These are phyloP conservation scores for Clavulina sp. DNA, from an alignment of 768 basidiomycete genomes.

Conservation along the genomic window DNA sequence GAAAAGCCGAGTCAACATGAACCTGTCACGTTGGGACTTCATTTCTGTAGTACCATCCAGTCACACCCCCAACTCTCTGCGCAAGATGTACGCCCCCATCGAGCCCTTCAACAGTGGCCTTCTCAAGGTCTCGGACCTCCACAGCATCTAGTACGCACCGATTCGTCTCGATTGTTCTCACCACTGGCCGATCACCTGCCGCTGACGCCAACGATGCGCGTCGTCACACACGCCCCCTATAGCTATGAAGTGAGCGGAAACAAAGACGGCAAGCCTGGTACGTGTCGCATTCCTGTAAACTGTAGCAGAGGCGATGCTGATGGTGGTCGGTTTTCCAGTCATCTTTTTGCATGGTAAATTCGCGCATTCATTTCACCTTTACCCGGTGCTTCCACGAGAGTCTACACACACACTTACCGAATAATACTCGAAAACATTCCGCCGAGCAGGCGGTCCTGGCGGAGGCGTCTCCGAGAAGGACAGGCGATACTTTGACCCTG, in stretches of 20 bases:
- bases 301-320: slow-evolving; percentile 1
- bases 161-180: too few relatives aligned
- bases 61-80: too few relatives aligned
- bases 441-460: slow-evolving; percentile 54
- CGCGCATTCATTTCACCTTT: neutral
- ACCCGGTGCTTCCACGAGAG: neutral
- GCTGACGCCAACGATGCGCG: neutral
- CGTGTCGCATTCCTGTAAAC: slow-evolving; percentile 2
- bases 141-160: slow-evolving; percentile 18
- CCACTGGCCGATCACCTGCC: neutral
- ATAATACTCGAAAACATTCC: slow-evolving; percentile 6
- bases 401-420: neutral
- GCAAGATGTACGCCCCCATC: slow-evolving; percentile 13
- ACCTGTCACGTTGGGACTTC: too few relatives aligned
- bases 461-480: slow-evolving; percentile 54
- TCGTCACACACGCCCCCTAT: neutral
- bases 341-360: slow-evolving; percentile 59
- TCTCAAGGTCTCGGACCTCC: slow-evolving; percentile 18
- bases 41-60: too few relatives aligned
- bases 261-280: slow-evolving; percentile 56
- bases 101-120: slow-evolving; percentile 17
- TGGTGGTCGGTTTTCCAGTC: slow-evolving; percentile 24
- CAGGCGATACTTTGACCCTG: slow-evolving; percentile 64
- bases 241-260: slow-evolving; percentile 78
- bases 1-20: too few relatives aligned